These are phyloP conservation scores for Diaporthe citri DNA, from an alignment of 2,329 filamentous ascomycete genomes.

Conservation along the genomic window DNA sequence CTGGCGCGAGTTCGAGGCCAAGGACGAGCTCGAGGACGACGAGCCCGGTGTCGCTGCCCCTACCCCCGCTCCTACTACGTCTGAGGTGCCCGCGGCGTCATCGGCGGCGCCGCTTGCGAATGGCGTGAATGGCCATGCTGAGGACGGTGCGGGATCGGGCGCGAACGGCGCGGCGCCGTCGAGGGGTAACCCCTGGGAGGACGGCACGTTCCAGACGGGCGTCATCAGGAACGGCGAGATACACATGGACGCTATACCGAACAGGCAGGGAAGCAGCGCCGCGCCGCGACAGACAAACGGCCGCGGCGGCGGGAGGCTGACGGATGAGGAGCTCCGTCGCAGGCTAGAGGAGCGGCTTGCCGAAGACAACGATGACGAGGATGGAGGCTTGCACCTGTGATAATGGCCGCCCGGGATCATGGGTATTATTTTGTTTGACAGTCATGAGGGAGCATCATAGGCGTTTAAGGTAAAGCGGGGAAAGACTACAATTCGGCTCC, in stretches of 20 bases:
- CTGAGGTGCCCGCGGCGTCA: not conserved
- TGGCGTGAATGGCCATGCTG: slow-evolving; percentile 45
- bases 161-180: slow-evolving; percentile 42
- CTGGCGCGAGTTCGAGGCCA: slow-evolving; percentile 68
- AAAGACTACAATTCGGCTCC: not conserved
- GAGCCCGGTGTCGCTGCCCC: slow-evolving; percentile 36
- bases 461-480: not conserved
- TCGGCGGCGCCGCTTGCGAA: slow-evolving; percentile 40
- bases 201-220: slow-evolving; percentile 74
- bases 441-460: not conserved
- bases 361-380: slow-evolving; percentile 57
- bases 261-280: slow-evolving; percentile 3
- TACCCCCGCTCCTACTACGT: not conserved
- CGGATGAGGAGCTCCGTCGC: slow-evolving; percentile 70
- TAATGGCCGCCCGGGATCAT: slow-evolving; percentile 49
- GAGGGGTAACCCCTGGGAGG: slow-evolving; percentile 63
- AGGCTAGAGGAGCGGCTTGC: slow-evolving; percentile 68
- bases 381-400: slow-evolving; percentile 74
- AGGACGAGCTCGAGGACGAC: slow-evolving; percentile 56
- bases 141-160: slow-evolving; percentile 27
- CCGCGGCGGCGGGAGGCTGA: slow-evolving; percentile 60
- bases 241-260: slow-evolving; percentile 53
- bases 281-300: not conserved
- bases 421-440: not conserved
- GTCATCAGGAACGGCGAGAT: slow-evolving; percentile 65